Evolutionary conservation across 352 stramenopile genomes (phyloP).

Genomic region (Phytophthora fragariaefolia): DNA sequence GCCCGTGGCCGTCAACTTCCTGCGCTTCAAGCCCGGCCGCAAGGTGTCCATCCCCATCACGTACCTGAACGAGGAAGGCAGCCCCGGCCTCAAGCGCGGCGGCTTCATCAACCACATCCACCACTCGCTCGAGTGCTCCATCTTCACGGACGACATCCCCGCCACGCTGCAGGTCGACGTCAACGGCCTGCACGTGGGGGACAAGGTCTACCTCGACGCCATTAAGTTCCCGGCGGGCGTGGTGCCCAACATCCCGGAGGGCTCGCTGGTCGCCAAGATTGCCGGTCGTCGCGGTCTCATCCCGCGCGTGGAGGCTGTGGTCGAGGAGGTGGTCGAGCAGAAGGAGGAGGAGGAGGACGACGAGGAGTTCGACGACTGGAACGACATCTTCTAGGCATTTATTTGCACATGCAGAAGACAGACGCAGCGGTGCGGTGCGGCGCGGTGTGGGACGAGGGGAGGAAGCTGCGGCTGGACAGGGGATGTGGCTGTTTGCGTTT

Average conservation of each 20-base stretch:
- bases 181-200: constrained; percentile 87
- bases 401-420: constrained; percentile 17
- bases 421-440: constrained; percentile 5
- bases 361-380: constrained; percentile 89
- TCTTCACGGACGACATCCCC: constrained; percentile 81
- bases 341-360: constrained; percentile 64
- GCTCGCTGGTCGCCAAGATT: constrained; percentile 87
- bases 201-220: constrained; percentile 80
- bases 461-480: not conserved
- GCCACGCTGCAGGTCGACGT: constrained; percentile 84
- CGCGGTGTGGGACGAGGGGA: constrained; percentile 13
- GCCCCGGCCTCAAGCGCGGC: constrained; percentile 93
- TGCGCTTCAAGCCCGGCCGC: constrained; percentile 92
- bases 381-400: constrained; percentile 85
- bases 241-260: constrained; percentile 60
- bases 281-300: constrained; percentile 87
- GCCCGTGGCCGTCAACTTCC: constrained; percentile 91
- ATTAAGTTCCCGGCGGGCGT: constrained; percentile 84
- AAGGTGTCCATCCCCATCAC: constrained; percentile 92
- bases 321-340: constrained; percentile 75
- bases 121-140: constrained; percentile 83
- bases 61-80: constrained; percentile 94
- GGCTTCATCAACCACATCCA: constrained; percentile 94
- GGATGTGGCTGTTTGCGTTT: constrained; percentile 16
- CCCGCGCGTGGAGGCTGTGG: constrained; percentile 70